These are phyloP conservation scores for Epichloe brachyelytri DNA, from an alignment of 2,329 filamentous ascomycete genomes.

Conservation along the genomic window DNA sequence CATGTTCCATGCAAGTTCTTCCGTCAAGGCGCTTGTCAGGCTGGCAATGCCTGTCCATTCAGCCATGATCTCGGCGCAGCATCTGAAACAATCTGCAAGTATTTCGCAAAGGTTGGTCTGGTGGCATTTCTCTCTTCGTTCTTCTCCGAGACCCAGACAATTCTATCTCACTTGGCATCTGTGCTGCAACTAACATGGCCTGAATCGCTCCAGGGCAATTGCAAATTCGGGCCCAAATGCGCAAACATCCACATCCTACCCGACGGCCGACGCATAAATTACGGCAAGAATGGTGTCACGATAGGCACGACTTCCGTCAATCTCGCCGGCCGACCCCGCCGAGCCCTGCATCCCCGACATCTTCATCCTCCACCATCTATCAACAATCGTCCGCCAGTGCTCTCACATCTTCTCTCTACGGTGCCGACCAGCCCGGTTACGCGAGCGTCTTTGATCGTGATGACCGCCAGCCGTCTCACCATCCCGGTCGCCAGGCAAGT, in stretches of 20 bases:
- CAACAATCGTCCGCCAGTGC: conserved; percentile 54
- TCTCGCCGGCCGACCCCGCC: conserved; percentile 54
- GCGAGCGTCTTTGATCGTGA: conserved; percentile 27
- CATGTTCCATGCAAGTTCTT: conserved; percentile 99
- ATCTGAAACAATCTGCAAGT: conserved; percentile 89
- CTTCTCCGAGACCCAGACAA: neutral
- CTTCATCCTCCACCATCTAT: conserved; percentile 9
- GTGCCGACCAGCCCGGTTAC: conserved; percentile 27
- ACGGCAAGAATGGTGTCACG: conserved; percentile 55
- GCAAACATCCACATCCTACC: conserved; percentile 91
- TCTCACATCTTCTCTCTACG: conserved; percentile 46
- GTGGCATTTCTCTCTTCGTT: neutral
- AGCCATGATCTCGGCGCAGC: conserved; percentile 81
- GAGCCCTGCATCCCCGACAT: conserved; percentile 30
- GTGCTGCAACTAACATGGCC: neutral
- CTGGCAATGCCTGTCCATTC: conserved; percentile 90
- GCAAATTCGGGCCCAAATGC: conserved; percentile 97
- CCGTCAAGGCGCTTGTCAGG: conserved; percentile 88
- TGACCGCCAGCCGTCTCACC: conserved; percentile 22
- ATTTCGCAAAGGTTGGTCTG: conserved; percentile 79
- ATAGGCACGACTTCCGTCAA: conserved; percentile 44
- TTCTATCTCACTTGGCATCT: too few relatives aligned
- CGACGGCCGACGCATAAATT: conserved; percentile 85
- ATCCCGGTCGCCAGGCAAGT: conserved; percentile 35
- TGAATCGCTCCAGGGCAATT: conserved; percentile 59